Conservation (phyloP, 2,329 filamentous ascomycete species). For the Phialophora expanda region DNA sequence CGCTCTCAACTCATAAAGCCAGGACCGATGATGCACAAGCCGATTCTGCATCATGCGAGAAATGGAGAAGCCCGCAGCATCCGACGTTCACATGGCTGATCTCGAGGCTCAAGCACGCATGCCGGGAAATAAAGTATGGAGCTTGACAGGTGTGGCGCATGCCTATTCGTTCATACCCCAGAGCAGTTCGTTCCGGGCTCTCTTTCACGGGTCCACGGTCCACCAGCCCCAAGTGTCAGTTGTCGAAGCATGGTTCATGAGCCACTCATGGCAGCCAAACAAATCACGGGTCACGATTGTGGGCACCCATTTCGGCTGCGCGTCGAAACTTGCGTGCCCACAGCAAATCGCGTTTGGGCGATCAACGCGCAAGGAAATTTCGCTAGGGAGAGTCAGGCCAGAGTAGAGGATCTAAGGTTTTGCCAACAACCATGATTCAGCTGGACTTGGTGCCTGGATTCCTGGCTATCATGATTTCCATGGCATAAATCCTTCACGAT, state of each 20-base stretch:
- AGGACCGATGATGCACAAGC: constrained; percentile 1
- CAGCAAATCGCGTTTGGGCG: constrained; percentile 15
- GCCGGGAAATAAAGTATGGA: not conserved
- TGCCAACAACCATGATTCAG: constrained; percentile 1
- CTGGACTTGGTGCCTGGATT: constrained; percentile 7
- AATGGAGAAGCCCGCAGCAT: constrained; percentile 5
- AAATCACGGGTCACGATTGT: constrained; percentile 16
- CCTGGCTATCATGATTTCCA: not conserved
- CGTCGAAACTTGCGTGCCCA: constrained; percentile 5
- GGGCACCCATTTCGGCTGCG: constrained; percentile 15
- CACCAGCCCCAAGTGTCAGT: constrained; percentile 2
- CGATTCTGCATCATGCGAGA: constrained; percentile 11
- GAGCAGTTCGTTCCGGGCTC: constrained; percentile 13
- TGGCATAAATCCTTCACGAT: not conserved
- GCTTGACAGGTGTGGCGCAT: constrained; percentile 10
- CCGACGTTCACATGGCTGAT: constrained; percentile 19
- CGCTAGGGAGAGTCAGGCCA: constrained; percentile 14
- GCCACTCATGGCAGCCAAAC: constrained; percentile 12
- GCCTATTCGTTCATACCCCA: constrained; percentile 14
- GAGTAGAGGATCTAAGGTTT: constrained; percentile 5
- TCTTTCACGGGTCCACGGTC: not conserved
- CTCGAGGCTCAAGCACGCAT: constrained; percentile 5
- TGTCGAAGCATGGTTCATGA: constrained; percentile 10
- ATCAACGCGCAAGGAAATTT: constrained; percentile 20
- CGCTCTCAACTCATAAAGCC: not conserved